A percentile compares a stretch with the other conserved stretches of the same genome.
These are phyloP conservation scores for Lachnellula hyalina DNA, from an alignment of 2,329 filamentous ascomycete species.

Conservation along the genomic window DNA sequence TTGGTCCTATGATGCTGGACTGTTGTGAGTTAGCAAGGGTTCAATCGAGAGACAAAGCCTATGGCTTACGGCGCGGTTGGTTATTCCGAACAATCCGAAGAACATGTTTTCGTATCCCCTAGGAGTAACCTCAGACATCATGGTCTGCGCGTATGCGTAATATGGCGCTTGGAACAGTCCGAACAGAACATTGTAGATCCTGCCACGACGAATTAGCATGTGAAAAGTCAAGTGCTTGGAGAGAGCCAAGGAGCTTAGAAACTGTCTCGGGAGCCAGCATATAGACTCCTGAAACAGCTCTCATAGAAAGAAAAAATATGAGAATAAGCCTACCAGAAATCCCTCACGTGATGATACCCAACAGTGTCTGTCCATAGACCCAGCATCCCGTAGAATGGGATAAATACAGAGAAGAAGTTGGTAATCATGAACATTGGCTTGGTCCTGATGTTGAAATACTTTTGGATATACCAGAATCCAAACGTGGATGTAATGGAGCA, in stretches of 20 bases:
- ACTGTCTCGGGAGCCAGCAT: no score
- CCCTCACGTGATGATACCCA: slow-evolving; percentile 35
- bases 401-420: slow-evolving; percentile 37
- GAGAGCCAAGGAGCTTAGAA: no score
- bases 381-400: slow-evolving; percentile 39
- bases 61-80: slow-evolving; percentile 36
- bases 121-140: slow-evolving; percentile 40
- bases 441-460: slow-evolving; percentile 36
- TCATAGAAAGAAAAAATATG: no score
- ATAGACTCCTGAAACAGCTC: no score
- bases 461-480: slow-evolving; percentile 39
- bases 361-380: slow-evolving; percentile 36
- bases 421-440: slow-evolving; percentile 39
- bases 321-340: slow-evolving; percentile 30
- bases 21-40: slow-evolving; percentile 11
- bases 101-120: slow-evolving; percentile 41
- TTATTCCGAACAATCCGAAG: slow-evolving; percentile 39
- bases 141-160: slow-evolving; percentile 39
- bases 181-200: slow-evolving; percentile 38
- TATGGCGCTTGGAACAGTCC: slow-evolving; percentile 39
- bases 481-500: slow-evolving; percentile 37
- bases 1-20: slow-evolving; percentile 40
- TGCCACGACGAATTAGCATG: no score
- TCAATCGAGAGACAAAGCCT: not conserved
- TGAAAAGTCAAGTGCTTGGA: no score